A percentile compares a stretch with the other conserved stretches of the same genome.
phyloP scores from a whole-genome alignment of 345 rosid genomes.

The Eucalyptus cloeziana region DNA sequence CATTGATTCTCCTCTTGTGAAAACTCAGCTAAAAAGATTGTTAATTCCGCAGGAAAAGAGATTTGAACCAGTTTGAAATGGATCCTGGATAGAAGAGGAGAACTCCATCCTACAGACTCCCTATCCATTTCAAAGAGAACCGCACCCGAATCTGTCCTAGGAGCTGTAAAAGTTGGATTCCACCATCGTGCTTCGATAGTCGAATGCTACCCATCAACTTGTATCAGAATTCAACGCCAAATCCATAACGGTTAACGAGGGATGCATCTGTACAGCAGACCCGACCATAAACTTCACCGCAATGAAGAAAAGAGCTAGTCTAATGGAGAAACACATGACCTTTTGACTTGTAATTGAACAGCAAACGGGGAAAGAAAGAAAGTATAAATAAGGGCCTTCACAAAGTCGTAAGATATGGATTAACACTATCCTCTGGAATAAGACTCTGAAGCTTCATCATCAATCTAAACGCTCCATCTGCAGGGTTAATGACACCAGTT shows the following conservation, averaged over 20 bases:
- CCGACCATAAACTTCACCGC: neutral
- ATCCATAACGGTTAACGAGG: neutral
- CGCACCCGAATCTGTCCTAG: neutral
- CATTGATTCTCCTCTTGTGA: neutral
- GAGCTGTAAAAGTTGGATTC: neutral
- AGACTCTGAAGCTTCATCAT: neutral
- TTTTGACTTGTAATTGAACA: neutral
- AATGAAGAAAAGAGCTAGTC: neutral
- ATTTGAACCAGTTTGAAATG: neutral
- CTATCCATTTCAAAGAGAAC: neutral
- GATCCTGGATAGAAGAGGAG: neutral
- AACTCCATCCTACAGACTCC: neutral
- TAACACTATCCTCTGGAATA: neutral
- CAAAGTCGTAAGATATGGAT: neutral
- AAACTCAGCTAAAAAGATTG: neutral
- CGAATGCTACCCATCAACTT: neutral
- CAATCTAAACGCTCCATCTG: constrained; percentile 93
- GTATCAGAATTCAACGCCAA: neutral
- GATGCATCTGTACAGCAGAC: neutral
- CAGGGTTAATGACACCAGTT: neutral
- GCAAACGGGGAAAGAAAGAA: neutral
- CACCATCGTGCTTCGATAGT: neutral
- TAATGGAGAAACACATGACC: neutral
- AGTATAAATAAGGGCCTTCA: neutral
- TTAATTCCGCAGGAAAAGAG: neutral